These are phyloP conservation scores for Dioscorea cayenensis DNA, from an alignment of 116 monocot genomes.

Conservation along the genomic window DNA sequence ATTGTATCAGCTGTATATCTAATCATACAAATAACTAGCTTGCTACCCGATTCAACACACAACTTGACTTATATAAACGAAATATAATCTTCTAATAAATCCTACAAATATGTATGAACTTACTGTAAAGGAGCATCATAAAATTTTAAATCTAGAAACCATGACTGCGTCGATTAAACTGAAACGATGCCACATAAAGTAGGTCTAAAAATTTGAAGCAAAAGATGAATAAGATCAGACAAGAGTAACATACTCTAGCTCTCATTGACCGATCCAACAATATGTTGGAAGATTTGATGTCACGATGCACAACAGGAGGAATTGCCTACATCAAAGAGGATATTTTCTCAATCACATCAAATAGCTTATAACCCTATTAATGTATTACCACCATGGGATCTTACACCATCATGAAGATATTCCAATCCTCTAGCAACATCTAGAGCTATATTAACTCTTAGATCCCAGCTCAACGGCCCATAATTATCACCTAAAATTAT, in stretches of 20 bases:
- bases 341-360: not conserved
- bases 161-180: not conserved
- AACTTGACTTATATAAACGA: too few relatives aligned
- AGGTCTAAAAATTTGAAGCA: not conserved
- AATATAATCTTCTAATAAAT: too few relatives aligned
- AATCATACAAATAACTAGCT: too few relatives aligned
- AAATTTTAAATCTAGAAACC: not conserved
- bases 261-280: conserved; percentile 79
- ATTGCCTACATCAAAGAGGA: conserved; percentile 45
- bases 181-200: not conserved
- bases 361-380: not conserved
- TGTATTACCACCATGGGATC: conserved; percentile 2
- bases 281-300: conserved; percentile 94
- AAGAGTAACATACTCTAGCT: conserved; percentile 70
- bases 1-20: too few relatives aligned
- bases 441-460: conserved; percentile 72
- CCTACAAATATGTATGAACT: too few relatives aligned
- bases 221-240: not conserved
- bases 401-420: conserved; percentile 97
- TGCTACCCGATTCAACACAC: too few relatives aligned
- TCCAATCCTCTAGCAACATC: conserved; percentile 98
- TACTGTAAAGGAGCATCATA: too few relatives aligned
- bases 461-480: conserved; percentile 59
- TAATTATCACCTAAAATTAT: conserved; percentile 38
- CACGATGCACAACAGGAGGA: conserved; percentile 91